A percentile compares a stretch with the other conserved stretches of the same genome.
Evolutionary conservation across 2,329 filamentous ascomycete genomes (phyloP).

Genomic region (Alternaria triticimaculans): DNA sequence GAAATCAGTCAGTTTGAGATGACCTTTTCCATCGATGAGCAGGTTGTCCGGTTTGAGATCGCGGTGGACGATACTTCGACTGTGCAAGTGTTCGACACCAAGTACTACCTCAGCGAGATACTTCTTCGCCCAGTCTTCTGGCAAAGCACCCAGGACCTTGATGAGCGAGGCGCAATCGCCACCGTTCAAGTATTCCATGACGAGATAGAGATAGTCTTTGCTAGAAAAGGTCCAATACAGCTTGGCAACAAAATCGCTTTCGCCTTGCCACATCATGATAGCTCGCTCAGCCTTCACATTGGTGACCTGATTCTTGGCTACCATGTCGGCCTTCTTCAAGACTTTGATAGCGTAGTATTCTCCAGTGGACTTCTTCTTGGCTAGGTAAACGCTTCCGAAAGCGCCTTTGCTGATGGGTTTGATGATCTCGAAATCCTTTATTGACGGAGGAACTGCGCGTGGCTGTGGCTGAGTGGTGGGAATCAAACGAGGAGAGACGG

Average conservation of each 20-base stretch:
- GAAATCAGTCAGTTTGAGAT: slow-evolving; percentile 97
- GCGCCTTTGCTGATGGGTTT: slow-evolving; percentile 99
- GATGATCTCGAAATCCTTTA: slow-evolving; percentile 99
- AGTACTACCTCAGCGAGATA: slow-evolving; percentile 95
- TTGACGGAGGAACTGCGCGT: slow-evolving; percentile 88
- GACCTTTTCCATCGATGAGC: slow-evolving; percentile 94
- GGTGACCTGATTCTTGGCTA: slow-evolving; percentile 98
- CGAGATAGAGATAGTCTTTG: slow-evolving; percentile 97
- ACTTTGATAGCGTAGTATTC: slow-evolving; percentile 99
- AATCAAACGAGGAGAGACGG: slow-evolving; percentile 81
- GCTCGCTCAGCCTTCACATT: slow-evolving; percentile 98
- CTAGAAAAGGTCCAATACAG: slow-evolving; percentile 99
- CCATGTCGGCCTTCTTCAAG: slow-evolving; percentile 99
- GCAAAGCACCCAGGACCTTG: slow-evolving; percentile 88
- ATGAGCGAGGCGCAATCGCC: slow-evolving; percentile 96
- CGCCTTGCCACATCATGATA: slow-evolving; percentile 99
- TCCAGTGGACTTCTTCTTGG: slow-evolving; percentile 97
- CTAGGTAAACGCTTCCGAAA: slow-evolving; percentile 96
- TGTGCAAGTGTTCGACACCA: slow-evolving; percentile 96
- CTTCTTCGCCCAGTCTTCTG: slow-evolving; percentile 98
- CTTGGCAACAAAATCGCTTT: slow-evolving; percentile 98
- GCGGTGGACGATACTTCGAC: slow-evolving; percentile 92
- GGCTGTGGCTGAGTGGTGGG: slow-evolving; percentile 83
- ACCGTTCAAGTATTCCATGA: slow-evolving; percentile 99
- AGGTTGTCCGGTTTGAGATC: slow-evolving; percentile 98